Conservation (phyloP, 768 basidiomycete genomes). For the Aureoboletus auriporus region DNA sequence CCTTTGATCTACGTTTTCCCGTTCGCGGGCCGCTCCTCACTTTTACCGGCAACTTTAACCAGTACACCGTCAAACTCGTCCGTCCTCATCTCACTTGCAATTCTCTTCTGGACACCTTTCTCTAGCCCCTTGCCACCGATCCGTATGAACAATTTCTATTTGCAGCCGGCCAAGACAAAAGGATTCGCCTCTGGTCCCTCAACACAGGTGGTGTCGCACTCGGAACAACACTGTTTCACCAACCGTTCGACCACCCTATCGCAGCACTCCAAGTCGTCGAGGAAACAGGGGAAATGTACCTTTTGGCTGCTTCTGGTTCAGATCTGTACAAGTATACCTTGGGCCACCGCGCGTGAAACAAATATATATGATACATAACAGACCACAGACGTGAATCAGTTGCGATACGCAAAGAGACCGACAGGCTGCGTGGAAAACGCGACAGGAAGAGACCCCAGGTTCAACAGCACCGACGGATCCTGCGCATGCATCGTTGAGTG, state of each 20-base stretch:
- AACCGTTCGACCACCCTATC: constrained; percentile 36
- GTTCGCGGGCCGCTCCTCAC: constrained; percentile 40
- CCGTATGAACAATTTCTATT: constrained; percentile 56
- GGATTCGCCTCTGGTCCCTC: constrained; percentile 68
- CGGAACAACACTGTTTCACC: constrained; percentile 31
- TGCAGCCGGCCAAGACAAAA: constrained; percentile 63
- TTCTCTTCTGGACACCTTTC: constrained; percentile 1
- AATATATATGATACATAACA: neutral
- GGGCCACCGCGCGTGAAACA: constrained; percentile 33
- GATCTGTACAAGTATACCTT: constrained; percentile 47
- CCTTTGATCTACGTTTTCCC: constrained; percentile 61
- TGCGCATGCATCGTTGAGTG: too few species aligned
- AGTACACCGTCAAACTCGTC: constrained; percentile 49
- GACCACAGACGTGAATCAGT: too few species aligned
- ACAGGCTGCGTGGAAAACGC: constrained; percentile 16
- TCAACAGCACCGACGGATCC: too few species aligned
- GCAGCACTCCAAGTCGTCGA: constrained; percentile 48
- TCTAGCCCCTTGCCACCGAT: constrained; percentile 61
- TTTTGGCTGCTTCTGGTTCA: constrained; percentile 52
- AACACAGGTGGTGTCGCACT: constrained; percentile 41
- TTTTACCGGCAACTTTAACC: constrained; percentile 58
- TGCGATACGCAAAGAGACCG: constrained; percentile 10
- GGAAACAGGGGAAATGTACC: constrained; percentile 35
- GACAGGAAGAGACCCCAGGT: constrained; percentile 8
- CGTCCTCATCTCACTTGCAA: neutral